Evolutionary conservation across 2,329 filamentous ascomycete species (phyloP).

Genomic region (Teratosphaeria destructans): DNA sequence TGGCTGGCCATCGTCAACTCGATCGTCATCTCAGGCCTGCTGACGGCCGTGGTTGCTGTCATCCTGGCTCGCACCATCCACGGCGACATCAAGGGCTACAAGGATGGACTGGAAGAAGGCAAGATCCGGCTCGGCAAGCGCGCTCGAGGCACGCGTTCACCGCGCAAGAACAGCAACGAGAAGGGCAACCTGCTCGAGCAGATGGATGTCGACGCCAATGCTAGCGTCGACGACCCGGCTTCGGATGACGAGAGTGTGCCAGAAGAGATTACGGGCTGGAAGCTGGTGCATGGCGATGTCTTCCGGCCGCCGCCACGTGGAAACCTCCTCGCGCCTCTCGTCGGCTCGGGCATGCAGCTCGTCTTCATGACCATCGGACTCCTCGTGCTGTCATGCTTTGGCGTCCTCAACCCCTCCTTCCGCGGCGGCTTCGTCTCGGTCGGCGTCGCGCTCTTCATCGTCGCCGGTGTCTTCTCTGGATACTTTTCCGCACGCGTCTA

Average conservation of each 20-base stretch:
- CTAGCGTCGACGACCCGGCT: conserved; percentile 36
- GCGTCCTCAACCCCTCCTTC: conserved; percentile 75
- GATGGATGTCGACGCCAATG: conserved; percentile 39
- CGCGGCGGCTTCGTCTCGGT: conserved; percentile 84
- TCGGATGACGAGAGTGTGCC: conserved; percentile 64
- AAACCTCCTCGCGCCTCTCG: conserved; percentile 63
- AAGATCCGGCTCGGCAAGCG: conserved; percentile 45
- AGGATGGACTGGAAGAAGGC: conserved; percentile 58
- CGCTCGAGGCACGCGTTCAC: conserved; percentile 36
- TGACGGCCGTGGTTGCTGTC: conserved; percentile 70
- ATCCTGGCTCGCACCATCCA: conserved; percentile 70
- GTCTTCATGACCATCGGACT: conserved; percentile 71
- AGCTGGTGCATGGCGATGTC: conserved; percentile 77
- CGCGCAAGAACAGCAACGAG: conserved; percentile 43
- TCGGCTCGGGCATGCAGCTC: conserved; percentile 79
- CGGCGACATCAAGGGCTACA: conserved; percentile 66
- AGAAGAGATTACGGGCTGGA: conserved; percentile 81
- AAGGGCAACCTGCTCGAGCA: conserved; percentile 28
- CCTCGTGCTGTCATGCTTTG: conserved; percentile 50
- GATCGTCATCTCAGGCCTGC: conserved; percentile 66
- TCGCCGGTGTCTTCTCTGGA: conserved; percentile 73
- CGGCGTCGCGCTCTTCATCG: conserved; percentile 70
- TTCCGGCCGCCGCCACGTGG: conserved; percentile 65
- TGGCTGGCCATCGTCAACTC: conserved; percentile 87
- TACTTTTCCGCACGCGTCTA: conserved; percentile 80